Percentiles rank a stretch among this genome's conserved stretches.
Evolutionary conservation across 1,284 basidiomycete genomes (phyloP).

Genomic region (Apiotrichum akiyoshidainum): DNA sequence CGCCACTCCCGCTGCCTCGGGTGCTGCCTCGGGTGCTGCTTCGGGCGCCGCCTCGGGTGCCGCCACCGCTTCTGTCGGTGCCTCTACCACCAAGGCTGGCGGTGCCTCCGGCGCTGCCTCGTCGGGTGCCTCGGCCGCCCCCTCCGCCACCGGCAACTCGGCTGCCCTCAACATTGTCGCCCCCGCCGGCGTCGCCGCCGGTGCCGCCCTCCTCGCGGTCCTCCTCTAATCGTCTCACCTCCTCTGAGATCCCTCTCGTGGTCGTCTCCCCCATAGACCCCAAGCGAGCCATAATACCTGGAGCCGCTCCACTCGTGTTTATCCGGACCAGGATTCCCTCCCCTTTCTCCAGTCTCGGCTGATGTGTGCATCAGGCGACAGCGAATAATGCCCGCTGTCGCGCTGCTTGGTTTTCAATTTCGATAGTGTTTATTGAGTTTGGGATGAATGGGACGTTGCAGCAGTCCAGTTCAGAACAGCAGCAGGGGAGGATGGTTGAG

Average conservation of each 20-base stretch:
- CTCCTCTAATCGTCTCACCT: conserved; percentile 30
- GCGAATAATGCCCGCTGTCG: too few species aligned
- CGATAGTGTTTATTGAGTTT: too few species aligned
- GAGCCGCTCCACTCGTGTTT: not conserved
- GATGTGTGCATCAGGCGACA: too few species aligned
- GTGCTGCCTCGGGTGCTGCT: conserved; percentile 13
- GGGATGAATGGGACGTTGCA: too few species aligned
- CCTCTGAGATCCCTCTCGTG: not conserved
- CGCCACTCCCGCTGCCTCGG: conserved; percentile 13
- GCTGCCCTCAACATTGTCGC: conserved; percentile 24
- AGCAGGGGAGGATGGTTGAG: too few species aligned
- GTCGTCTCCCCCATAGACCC: not conserved
- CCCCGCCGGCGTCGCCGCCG: conserved; percentile 28
- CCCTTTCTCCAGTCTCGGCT: too few species aligned
- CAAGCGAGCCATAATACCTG: too few species aligned
- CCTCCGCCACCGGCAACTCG: conserved; percentile 15
- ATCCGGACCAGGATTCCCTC: too few species aligned
- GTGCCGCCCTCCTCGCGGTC: conserved; percentile 36
- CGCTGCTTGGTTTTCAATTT: too few species aligned
- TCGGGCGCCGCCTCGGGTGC: conserved; percentile 12
- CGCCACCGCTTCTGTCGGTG: conserved; percentile 14
- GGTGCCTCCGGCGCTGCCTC: conserved; percentile 5
- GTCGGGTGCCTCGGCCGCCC: not conserved
- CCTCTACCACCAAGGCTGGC: conserved; percentile 8
- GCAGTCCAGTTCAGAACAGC: too few species aligned